These are phyloP conservation scores for Mallotus nudiflorus DNA, from an alignment of 345 rosid genomes.

Conservation along the genomic window DNA sequence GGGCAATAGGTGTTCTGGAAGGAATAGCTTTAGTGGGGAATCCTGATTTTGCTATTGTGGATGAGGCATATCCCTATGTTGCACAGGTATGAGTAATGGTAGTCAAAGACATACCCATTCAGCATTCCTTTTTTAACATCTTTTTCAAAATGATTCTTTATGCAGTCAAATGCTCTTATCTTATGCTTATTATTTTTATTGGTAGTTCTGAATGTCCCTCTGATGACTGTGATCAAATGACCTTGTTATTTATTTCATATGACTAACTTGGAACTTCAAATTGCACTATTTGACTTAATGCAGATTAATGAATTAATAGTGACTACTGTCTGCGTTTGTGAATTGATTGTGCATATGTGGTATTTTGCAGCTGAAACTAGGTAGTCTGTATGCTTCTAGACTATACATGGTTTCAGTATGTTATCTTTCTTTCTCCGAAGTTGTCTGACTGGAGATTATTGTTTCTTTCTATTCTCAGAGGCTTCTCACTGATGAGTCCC, in stretches of 20 bases:
- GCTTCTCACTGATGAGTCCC: constrained; percentile 88
- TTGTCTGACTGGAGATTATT: neutral
- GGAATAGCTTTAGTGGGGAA: constrained; percentile 96
- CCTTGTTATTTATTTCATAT: neutral
- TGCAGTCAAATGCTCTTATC: neutral
- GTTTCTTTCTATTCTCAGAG: constrained; percentile 49
- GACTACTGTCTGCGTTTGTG: neutral
- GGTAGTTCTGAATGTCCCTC: neutral
- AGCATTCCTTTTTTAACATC: constrained; percentile 2
- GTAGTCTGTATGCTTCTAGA: neutral
- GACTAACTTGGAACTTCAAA: neutral
- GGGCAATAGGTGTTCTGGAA: constrained; percentile 96
- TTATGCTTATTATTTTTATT: neutral
- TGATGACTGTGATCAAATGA: neutral
- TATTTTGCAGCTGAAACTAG: neutral
- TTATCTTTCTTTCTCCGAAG: neutral
- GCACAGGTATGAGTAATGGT: constrained; percentile 66
- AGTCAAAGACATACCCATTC: neutral
- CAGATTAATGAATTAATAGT: neutral
- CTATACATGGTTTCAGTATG: neutral
- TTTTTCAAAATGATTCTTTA: neutral
- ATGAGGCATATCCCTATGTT: constrained; percentile 95
- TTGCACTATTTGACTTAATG: neutral
- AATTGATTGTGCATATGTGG: neutral
- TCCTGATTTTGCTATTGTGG: constrained; percentile 91